These are phyloP conservation scores for Aspergillus arachidicola DNA, from an alignment of 2,329 filamentous ascomycete species.

Conservation along the genomic window DNA sequence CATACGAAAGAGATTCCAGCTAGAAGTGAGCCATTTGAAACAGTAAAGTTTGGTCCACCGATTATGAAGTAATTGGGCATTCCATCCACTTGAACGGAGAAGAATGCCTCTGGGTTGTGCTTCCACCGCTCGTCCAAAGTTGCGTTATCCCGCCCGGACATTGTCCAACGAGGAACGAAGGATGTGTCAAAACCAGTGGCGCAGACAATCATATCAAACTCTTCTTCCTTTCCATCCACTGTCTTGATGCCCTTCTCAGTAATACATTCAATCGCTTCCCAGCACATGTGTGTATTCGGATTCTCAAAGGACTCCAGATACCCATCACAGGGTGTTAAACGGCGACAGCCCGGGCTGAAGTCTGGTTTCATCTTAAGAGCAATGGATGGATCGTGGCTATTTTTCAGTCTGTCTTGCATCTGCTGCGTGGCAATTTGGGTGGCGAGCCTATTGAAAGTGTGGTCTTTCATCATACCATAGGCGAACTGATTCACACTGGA, in stretches of 20 bases:
- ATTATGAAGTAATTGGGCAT: slow-evolving; percentile 40
- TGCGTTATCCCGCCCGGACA: slow-evolving; percentile 26
- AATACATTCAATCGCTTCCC: slow-evolving; percentile 38
- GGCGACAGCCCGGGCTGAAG: slow-evolving; percentile 44
- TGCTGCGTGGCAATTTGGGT: neutral
- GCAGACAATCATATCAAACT: slow-evolving; percentile 31
- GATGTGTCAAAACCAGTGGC: slow-evolving; percentile 25
- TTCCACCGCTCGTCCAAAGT: slow-evolving; percentile 31
- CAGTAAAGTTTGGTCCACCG: slow-evolving; percentile 30
- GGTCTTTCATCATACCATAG: slow-evolving; percentile 3
- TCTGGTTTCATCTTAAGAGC: neutral
- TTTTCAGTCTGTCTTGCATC: slow-evolving; percentile 10
- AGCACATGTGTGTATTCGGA: slow-evolving; percentile 36
- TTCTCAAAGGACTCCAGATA: slow-evolving; percentile 53
- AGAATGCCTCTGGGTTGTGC: slow-evolving; percentile 27
- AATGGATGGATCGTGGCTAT: slow-evolving; percentile 19
- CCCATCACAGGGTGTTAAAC: slow-evolving; percentile 55
- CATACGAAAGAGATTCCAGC: slow-evolving; percentile 23
- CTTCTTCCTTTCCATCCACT: slow-evolving; percentile 16
- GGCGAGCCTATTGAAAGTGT: slow-evolving; percentile 1
- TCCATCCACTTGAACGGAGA: slow-evolving; percentile 21
- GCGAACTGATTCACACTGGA: slow-evolving; percentile 5
- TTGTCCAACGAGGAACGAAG: slow-evolving; percentile 28
- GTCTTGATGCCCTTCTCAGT: slow-evolving; percentile 29
- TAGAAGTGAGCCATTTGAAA: slow-evolving; percentile 31